Conservation (phyloP, 345 rosid genomes). For the Atalantia buxifolia region DNA sequence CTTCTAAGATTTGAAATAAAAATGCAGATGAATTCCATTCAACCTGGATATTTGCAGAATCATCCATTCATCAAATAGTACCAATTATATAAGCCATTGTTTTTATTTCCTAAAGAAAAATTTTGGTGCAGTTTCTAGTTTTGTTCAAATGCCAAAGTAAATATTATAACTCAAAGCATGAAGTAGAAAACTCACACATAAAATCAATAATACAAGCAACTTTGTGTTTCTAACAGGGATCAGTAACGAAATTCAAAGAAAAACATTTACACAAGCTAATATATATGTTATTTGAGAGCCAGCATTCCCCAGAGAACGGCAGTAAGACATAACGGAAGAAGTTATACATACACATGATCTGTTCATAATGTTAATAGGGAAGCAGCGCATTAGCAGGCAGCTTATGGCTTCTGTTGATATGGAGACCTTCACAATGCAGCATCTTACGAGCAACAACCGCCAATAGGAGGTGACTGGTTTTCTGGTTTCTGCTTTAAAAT, state of each 20-base stretch:
- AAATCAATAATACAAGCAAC: conserved; percentile 4
- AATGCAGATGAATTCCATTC: no score
- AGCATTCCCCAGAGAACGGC: conserved; percentile 1
- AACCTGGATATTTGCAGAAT: no score
- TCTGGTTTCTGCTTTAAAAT: conserved; percentile 69
- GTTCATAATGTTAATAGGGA: not conserved
- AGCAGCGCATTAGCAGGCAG: not conserved
- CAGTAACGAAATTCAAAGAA: not conserved
- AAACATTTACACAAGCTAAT: conserved; percentile 13
- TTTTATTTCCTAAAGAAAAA: no score
- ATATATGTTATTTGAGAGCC: conserved; percentile 7
- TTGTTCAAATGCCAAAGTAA: not conserved
- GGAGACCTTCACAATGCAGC: not conserved
- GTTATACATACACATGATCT: conserved; percentile 10
- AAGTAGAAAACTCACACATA: conserved; percentile 3
- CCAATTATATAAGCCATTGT: no score
- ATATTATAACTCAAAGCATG: not conserved
- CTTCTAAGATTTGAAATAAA: no score
- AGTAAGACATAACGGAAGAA: conserved; percentile 4
- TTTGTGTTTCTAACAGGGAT: not conserved
- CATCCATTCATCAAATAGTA: no score
- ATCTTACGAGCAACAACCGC: conserved; percentile 52
- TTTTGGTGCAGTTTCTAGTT: not conserved
- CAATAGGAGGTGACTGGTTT: conserved; percentile 28
- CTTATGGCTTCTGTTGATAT: not conserved